Conservation (phyloP, 495 filamentous ascomycete species). For the Apiosordaria backusii region DNA sequence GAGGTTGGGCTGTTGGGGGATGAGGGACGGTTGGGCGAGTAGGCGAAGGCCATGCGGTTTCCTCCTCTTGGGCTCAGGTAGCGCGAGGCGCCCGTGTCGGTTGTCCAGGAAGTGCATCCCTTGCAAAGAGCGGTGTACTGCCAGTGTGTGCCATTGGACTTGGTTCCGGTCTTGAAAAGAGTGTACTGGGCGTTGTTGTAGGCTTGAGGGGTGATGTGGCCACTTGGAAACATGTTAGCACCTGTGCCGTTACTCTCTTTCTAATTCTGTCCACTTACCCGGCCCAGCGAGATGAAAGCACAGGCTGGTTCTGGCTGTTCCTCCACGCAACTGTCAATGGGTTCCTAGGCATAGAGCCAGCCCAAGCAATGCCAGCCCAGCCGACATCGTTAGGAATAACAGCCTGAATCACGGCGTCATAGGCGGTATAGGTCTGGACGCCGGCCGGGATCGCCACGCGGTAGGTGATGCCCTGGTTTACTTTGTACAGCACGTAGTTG, state of each 20-base stretch:
- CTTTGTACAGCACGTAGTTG: slow-evolving; percentile 37
- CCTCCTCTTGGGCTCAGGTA: slow-evolving; percentile 34
- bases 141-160: slow-evolving; percentile 44
- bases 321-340: slow-evolving; percentile 41
- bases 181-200: slow-evolving; percentile 33
- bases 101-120: slow-evolving; percentile 40
- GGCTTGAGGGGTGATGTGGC: slow-evolving; percentile 29
- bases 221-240: slow-evolving; percentile 19
- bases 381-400: slow-evolving; percentile 40
- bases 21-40: slow-evolving; percentile 31
- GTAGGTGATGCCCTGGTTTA: slow-evolving; percentile 35
- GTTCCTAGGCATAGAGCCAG: slow-evolving; percentile 39
- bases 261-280: slow-evolving; percentile 28
- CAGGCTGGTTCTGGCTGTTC: slow-evolving; percentile 24
- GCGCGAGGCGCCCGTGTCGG: slow-evolving; percentile 23
- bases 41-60: slow-evolving; percentile 46
- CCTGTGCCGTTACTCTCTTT: background rate
- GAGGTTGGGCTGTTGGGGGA: slow-evolving; percentile 33
- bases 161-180: slow-evolving; percentile 35
- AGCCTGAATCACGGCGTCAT: slow-evolving; percentile 43
- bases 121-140: slow-evolving; percentile 42
- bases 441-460: slow-evolving; percentile 39
- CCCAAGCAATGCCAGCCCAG: slow-evolving; percentile 45
- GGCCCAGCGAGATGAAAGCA: slow-evolving; percentile 36
- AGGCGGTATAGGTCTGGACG: slow-evolving; percentile 27